phyloP scores from a whole-genome alignment of 108 stramenopile species.

The Asterionellopsis glacialis region DNA sequence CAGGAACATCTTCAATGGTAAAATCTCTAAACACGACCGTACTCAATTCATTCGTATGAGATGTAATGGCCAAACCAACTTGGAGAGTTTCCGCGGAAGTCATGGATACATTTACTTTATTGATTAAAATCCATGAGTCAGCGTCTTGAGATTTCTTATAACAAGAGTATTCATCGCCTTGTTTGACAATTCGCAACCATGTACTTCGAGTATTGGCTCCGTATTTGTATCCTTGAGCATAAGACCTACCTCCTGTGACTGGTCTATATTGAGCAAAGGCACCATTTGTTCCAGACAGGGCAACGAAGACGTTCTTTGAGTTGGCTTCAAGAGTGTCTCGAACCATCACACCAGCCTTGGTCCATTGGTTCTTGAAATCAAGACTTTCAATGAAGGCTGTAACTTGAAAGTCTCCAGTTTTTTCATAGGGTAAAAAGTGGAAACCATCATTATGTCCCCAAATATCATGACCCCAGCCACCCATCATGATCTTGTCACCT shows the following conservation, averaged over 20 bases:
- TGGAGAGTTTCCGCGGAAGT: neutral
- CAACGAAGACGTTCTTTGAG: no score
- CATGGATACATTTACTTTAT: no score
- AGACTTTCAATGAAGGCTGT: neutral
- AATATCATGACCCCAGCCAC: constrained; percentile 12
- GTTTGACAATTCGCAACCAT: no score
- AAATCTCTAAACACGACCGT: no score
- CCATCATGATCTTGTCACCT: neutral
- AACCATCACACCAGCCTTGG: constrained; percentile 13
- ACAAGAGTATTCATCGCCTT: neutral
- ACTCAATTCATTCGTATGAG: neutral
- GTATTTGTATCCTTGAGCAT: no score
- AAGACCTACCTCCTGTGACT: no score
- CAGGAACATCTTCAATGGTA: no score
- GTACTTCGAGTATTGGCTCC: no score
- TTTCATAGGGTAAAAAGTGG: constrained; percentile 3
- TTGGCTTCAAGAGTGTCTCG: neutral
- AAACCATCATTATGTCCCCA: constrained; percentile 11
- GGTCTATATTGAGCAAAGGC: no score
- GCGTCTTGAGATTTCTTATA: no score
- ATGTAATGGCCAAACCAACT: constrained; percentile 3
- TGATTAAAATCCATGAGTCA: no score
- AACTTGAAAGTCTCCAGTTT: neutral
- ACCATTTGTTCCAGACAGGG: no score
- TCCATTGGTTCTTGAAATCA: neutral